Conservation (phyloP, 495 filamentous ascomycete species). For the Daldinia caldariorum region DNA sequence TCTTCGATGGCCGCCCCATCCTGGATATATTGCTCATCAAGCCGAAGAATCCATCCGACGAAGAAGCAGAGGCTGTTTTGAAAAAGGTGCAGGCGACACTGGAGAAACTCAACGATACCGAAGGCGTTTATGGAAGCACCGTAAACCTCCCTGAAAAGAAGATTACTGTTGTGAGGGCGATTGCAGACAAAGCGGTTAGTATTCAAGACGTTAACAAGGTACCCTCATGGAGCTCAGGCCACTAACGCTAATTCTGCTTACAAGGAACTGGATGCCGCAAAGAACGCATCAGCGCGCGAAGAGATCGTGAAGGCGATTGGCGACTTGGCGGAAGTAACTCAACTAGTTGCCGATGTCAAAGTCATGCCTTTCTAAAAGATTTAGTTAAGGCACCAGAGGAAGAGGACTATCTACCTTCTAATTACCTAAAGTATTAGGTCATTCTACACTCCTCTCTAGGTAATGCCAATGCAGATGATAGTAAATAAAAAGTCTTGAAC, state of each 20-base stretch:
- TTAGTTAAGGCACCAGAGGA: too few relatives aligned
- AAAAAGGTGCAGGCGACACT: constrained; percentile 21
- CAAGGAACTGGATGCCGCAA: constrained; percentile 25
- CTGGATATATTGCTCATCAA: constrained; percentile 24
- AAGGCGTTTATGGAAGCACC: constrained; percentile 28
- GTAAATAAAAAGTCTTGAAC: too few relatives aligned
- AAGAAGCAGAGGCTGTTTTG: constrained; percentile 9
- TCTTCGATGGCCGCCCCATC: constrained; percentile 9
- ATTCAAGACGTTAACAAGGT: background rate
- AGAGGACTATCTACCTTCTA: too few relatives aligned
- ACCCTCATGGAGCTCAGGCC: background rate
- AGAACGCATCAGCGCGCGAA: constrained; percentile 15
- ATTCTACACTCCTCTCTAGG: too few relatives aligned
- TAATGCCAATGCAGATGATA: too few relatives aligned
- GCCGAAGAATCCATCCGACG: constrained; percentile 22
- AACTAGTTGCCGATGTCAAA: constrained; percentile 23
- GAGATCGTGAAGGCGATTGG: constrained; percentile 17
- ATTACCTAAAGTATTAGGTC: too few relatives aligned
- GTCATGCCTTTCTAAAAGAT: constrained; percentile 4
- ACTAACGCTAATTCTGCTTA: background rate
- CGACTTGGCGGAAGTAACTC: constrained; percentile 19
- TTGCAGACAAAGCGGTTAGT: constrained; percentile 29
- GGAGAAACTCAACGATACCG: constrained; percentile 5
- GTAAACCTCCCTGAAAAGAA: constrained; percentile 32
- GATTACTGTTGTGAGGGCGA: constrained; percentile 16